Evolutionary conservation across 1,284 basidiomycete genomes (phyloP), one percentile per base, ranked within the genome.

Genomic region (Mycosarcoma mackinlayi): DNA sequence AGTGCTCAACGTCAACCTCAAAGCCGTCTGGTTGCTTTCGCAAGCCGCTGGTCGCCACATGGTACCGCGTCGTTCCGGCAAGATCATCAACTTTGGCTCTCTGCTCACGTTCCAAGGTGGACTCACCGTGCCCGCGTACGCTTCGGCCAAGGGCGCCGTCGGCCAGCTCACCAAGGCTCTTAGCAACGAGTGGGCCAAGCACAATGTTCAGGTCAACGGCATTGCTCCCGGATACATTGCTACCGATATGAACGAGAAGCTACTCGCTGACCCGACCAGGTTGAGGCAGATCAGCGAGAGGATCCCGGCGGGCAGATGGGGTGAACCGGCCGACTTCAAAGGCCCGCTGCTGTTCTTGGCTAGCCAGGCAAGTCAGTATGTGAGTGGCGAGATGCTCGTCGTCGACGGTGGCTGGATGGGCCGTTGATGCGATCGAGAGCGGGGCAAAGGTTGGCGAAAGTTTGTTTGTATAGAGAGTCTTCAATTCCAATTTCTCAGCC

Each of bases 291-390:
- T 97, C 79, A 89, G 91, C 57, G 93, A 95, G 45, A 66, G 75
- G n/a, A 77, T 79, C 30, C 77, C 77, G 2, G 73, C 73, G 4
- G 73, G 89, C 18, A 86, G 94, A 61, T 97, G 94, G 94, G 94
- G 92, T 34, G 84, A 87, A 28, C 92, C 94, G 1, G 85, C 85
- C 39, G 94, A 97, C 85, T 94, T 97, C 84, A 92, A 91, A 30
- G 94, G 94, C 6, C 91, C 92, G 0, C 84, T 92, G 51, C 88
- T 96, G n/a, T 97, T 92, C 85, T 88, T 97, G 31, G 91, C 93
- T 6, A 92, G 91, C 73, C 84, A 84, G 41, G 94, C 93, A 1
- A 92, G 91, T 76, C 89, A 92, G 83, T 97, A 96, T 79, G 88
- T 97, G 18, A 92, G 89, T 66, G 94, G 94, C 40, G 94, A 96